phyloP scores from a whole-genome alignment of 495 filamentous ascomycete genomes.

The Podospora comata region DNA sequence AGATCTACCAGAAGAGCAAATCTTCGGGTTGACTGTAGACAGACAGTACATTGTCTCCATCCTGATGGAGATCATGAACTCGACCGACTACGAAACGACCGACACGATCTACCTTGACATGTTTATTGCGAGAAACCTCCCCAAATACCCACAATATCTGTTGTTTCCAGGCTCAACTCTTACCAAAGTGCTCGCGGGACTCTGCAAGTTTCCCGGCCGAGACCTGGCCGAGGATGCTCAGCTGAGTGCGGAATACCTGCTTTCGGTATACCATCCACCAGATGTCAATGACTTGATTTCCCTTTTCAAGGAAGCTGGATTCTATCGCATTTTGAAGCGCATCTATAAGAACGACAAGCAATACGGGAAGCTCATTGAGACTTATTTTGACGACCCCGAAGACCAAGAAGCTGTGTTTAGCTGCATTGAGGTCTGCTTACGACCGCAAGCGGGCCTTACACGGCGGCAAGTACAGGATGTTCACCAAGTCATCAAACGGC shows the following conservation, averaged over 20 bases:
- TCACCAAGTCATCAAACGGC: conserved; percentile 63
- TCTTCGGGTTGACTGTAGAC: conserved; percentile 72
- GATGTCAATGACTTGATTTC: conserved; percentile 73
- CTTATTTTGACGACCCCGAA: conserved; percentile 82
- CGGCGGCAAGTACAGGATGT: conserved; percentile 76
- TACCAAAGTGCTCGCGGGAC: conserved; percentile 71
- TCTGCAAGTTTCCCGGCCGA: conserved; percentile 77
- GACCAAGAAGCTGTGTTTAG: conserved; percentile 70
- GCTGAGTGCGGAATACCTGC: conserved; percentile 88
- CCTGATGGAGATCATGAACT: conserved; percentile 80
- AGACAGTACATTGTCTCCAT: conserved; percentile 89
- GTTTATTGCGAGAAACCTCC: conserved; percentile 93
- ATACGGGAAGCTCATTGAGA: conserved; percentile 71
- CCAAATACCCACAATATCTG: conserved; percentile 95
- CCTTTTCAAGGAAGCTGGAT: conserved; percentile 73
- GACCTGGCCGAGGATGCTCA: conserved; percentile 93
- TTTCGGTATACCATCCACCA: conserved; percentile 89
- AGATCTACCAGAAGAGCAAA: conserved; percentile 57
- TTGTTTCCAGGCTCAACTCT: conserved; percentile 81
- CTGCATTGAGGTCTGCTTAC: conserved; percentile 76
- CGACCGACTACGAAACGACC: conserved; percentile 64
- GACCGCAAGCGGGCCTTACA: conserved; percentile 62
- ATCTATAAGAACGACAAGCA: conserved; percentile 78
- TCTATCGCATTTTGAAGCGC: conserved; percentile 90
- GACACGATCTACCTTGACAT: conserved; percentile 95